Conservation (phyloP, 768 basidiomycete genomes). For the Leccinellum albellum region DNA sequence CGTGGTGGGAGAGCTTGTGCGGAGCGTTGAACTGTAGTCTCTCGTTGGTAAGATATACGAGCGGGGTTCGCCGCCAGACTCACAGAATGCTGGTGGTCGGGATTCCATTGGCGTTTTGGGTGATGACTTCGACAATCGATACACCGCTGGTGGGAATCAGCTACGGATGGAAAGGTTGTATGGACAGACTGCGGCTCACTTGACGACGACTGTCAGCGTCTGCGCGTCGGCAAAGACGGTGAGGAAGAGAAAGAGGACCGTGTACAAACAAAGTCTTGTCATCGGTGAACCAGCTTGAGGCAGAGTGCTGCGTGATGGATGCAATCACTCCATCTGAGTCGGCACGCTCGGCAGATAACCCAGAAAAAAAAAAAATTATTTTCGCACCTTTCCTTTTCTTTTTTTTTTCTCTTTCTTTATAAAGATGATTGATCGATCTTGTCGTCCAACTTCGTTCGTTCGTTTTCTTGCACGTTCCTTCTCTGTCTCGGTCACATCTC, state of each 20-base stretch:
- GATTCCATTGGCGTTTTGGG: slow-evolving; percentile 37
- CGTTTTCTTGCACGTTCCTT: slow-evolving; percentile 25
- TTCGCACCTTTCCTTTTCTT: not conserved
- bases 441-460: slow-evolving; percentile 11
- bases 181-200: slow-evolving; percentile 35
- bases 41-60: slow-evolving; percentile 5
- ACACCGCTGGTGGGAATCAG: slow-evolving; percentile 40
- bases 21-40: slow-evolving; percentile 12
- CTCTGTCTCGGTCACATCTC: slow-evolving; percentile 36
- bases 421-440: slow-evolving; percentile 33
- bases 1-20: slow-evolving; percentile 3
- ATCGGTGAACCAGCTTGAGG: slow-evolving; percentile 8
- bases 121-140: slow-evolving; percentile 49
- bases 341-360: slow-evolving; percentile 24
- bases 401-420: slow-evolving; percentile 4
- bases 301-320: no score
- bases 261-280: slow-evolving; percentile 11
- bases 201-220: slow-evolving; percentile 44
- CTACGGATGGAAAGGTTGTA: not conserved
- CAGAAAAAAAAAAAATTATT: not conserved
- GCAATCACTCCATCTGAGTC: no score
- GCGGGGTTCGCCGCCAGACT: slow-evolving; percentile 7
- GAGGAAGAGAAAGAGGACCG: slow-evolving; percentile 16
- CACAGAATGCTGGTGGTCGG: slow-evolving; percentile 45
- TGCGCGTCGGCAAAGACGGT: slow-evolving; percentile 36